Percentiles rank a stretch among this genome's conserved stretches.
Conservation (phyloP, 2,329 filamentous ascomycete genomes). For the Ramularia endophylla region DNA sequence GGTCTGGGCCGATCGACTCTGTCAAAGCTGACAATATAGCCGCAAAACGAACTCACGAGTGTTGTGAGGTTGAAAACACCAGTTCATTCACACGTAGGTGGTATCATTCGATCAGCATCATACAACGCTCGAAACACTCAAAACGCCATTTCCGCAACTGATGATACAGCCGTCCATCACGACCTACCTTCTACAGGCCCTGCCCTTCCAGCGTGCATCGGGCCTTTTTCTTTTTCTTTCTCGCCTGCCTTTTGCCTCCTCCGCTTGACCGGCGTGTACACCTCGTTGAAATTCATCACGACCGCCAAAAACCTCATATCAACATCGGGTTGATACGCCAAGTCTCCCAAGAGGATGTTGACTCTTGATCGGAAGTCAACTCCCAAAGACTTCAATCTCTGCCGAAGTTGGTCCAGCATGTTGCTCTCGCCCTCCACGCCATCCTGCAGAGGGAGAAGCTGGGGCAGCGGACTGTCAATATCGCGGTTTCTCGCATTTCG, state of each 20-base stretch:
- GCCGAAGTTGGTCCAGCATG: conserved; percentile 68
- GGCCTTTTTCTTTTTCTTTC: conserved; percentile 9
- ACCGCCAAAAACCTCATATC: conserved; percentile 95
- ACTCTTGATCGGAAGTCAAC: conserved; percentile 71
- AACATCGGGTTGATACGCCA: conserved; percentile 87
- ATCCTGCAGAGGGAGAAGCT: conserved; percentile 32
- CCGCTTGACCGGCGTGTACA: conserved; percentile 72
- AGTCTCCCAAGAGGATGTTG: conserved; percentile 76
- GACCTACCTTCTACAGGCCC: no score
- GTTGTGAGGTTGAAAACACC: no score
- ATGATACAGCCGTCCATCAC: no score
- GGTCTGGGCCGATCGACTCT: no score
- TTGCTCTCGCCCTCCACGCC: conserved; percentile 47
- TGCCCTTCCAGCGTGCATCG: no score
- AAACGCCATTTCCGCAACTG: no score
- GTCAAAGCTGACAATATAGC: no score
- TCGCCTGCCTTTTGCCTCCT: conserved; percentile 35
- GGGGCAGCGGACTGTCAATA: conserved; percentile 39
- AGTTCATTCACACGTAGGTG: no score
- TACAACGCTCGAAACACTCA: no score
- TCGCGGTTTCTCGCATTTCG: conserved; percentile 20
- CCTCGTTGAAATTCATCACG: conserved; percentile 99
- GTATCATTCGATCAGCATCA: no score
- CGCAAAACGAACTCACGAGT: no score
- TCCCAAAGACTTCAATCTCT: conserved; percentile 66